phyloP scores from a whole-genome alignment of 495 filamentous ascomycete genomes.

The Trichocladium antarcticum region DNA sequence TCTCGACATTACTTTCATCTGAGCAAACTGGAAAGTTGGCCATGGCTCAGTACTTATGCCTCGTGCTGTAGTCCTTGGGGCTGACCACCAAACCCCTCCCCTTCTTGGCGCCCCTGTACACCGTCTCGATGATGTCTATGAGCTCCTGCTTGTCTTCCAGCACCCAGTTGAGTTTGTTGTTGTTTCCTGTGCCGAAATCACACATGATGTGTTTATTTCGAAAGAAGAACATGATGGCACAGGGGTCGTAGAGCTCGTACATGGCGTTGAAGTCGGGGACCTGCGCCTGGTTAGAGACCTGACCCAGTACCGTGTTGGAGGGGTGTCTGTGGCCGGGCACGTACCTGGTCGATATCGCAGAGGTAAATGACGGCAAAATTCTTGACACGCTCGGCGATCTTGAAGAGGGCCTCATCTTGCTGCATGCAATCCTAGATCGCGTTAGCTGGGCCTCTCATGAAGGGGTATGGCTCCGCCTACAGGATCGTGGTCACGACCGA shows the following conservation, averaged over 20 bases:
- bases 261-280: slow-evolving; percentile 97
- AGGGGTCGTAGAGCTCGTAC: slow-evolving; percentile 67
- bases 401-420: slow-evolving; percentile 88
- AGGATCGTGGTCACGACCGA: slow-evolving; percentile 54
- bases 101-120: slow-evolving; percentile 96
- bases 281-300: slow-evolving; percentile 4
- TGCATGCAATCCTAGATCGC: slow-evolving; percentile 71
- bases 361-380: slow-evolving; percentile 88
- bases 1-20: too few species aligned
- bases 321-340: background rate
- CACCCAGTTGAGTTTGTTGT: slow-evolving; percentile 93
- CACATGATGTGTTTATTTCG: slow-evolving; percentile 99
- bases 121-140: slow-evolving; percentile 96
- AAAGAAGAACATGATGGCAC: slow-evolving; percentile 75
- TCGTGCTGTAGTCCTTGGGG: slow-evolving; percentile 85
- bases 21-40: too few species aligned
- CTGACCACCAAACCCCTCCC: slow-evolving; percentile 91
- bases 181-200: slow-evolving; percentile 96
- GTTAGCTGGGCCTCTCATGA: background rate
- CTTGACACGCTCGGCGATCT: slow-evolving; percentile 75
- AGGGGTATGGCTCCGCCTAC: background rate
- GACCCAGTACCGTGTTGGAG: background rate
- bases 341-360: slow-evolving; percentile 75
- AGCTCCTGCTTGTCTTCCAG: slow-evolving; percentile 97
- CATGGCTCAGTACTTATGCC: slow-evolving; percentile 56